Percentiles rank a stretch among this genome's conserved stretches.
phyloP scores from a whole-genome alignment of 495 filamentous ascomycete species.

The Penicillium robsamsonii region DNA sequence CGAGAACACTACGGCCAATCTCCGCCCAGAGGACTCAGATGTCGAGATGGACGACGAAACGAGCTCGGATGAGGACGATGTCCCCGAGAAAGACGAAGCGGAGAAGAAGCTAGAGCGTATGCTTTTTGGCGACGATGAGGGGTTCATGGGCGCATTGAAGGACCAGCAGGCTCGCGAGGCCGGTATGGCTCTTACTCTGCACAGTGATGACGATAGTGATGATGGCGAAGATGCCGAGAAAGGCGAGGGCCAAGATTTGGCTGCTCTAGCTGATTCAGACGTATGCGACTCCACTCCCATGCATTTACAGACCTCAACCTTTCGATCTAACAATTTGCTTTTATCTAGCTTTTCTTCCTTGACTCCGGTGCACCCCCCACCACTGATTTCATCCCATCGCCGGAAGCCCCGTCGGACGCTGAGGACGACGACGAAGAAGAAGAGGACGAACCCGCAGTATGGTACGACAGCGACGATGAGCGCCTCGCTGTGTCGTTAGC shows the following conservation, averaged over 20 bases:
- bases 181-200: constrained; percentile 32
- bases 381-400: constrained; percentile 42
- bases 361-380: constrained; percentile 56
- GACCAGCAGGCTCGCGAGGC: constrained; percentile 34
- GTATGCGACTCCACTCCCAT: constrained; percentile 12
- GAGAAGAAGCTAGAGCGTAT: constrained; percentile 82
- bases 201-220: constrained; percentile 34
- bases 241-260: constrained; percentile 38
- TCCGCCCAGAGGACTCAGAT: constrained; percentile 25
- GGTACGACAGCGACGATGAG: constrained; percentile 97
- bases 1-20: constrained; percentile 20
- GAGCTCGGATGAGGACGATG: constrained; percentile 41
- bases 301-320: not conserved
- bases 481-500: constrained; percentile 78
- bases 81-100: constrained; percentile 67
- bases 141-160: constrained; percentile 70
- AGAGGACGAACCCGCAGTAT: constrained; percentile 55
- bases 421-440: constrained; percentile 35
- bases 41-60: constrained; percentile 33
- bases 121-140: constrained; percentile 80
- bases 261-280: constrained; percentile 56
- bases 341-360: constrained; percentile 63
- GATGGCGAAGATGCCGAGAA: constrained; percentile 32
- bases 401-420: constrained; percentile 33
- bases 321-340: constrained; percentile 8